Evolutionary conservation across 2,329 filamentous ascomycete species (phyloP).

Genomic region (Byssothecium circinans): DNA sequence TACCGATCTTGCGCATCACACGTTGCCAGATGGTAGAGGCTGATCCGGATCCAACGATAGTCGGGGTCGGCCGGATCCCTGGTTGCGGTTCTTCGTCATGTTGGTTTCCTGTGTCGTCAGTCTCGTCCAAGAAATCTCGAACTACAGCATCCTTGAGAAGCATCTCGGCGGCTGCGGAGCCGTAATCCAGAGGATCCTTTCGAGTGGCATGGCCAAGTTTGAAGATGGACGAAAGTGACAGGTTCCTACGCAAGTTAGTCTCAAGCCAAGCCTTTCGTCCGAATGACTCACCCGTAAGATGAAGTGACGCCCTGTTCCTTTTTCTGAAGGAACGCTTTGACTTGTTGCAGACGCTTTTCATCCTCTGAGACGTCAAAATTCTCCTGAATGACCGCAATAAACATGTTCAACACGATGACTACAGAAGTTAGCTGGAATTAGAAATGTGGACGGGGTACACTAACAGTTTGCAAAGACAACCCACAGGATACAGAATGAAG

Average conservation of each 20-base stretch:
- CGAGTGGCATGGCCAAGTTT: slow-evolving; percentile 63
- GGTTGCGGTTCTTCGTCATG: slow-evolving; percentile 32
- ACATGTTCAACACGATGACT: slow-evolving; percentile 97
- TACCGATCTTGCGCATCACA: slow-evolving; percentile 58
- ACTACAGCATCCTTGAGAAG: slow-evolving; percentile 94
- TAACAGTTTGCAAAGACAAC: slow-evolving; percentile 83
- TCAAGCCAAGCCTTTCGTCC: background rate
- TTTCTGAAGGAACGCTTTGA: slow-evolving; percentile 89
- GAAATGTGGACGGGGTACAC: slow-evolving; percentile 6
- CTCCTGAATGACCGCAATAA: slow-evolving; percentile 99
- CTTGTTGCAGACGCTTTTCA: slow-evolving; percentile 94
- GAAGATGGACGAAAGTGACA: slow-evolving; percentile 69
- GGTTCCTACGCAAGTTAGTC: slow-evolving; percentile 54
- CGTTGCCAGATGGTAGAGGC: slow-evolving; percentile 65
- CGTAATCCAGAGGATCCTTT: slow-evolving; percentile 87
- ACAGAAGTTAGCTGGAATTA: slow-evolving; percentile 12
- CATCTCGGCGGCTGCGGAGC: slow-evolving; percentile 91
- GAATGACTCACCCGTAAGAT: slow-evolving; percentile 53
- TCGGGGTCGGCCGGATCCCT: slow-evolving; percentile 42
- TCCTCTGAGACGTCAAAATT: slow-evolving; percentile 99
- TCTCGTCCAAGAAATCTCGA: slow-evolving; percentile 86
- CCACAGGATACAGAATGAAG: slow-evolving; percentile 89
- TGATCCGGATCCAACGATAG: slow-evolving; percentile 58
- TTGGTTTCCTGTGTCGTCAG: slow-evolving; percentile 44
- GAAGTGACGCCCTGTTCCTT: slow-evolving; percentile 75